phyloP scores from a whole-genome alignment of 768 basidiomycete species.

The Tephrocybe sp. region DNA sequence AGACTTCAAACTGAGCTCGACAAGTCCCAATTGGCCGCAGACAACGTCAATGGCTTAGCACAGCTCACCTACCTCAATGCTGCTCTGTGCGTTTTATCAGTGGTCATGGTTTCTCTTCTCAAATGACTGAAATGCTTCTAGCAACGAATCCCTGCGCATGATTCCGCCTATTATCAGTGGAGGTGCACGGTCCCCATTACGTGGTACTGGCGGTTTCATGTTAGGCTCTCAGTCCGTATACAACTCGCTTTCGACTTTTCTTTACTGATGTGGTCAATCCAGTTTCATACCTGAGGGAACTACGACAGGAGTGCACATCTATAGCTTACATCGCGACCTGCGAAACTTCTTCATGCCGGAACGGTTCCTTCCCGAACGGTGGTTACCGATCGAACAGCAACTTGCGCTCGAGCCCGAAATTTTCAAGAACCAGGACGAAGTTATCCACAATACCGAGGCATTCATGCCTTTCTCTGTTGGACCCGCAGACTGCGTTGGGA shows the following conservation, averaged over 20 bases:
- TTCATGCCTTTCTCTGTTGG: slow-evolving; percentile 42
- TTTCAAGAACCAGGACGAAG: slow-evolving; percentile 8
- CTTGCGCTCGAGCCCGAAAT: slow-evolving; percentile 15
- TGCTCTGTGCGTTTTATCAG: slow-evolving; percentile 27
- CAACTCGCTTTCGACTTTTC: no score
- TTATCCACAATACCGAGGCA: slow-evolving; percentile 25
- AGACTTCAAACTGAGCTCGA: slow-evolving; percentile 8
- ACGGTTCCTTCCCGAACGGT: slow-evolving; percentile 37
- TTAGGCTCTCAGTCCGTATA: slow-evolving; percentile 24
- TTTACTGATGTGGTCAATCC: neutral
- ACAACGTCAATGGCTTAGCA: neutral
- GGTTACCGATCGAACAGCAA: slow-evolving; percentile 25
- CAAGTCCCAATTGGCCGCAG: neutral
- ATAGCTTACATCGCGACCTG: slow-evolving; percentile 35
- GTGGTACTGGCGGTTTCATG: neutral
- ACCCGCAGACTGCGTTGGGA: slow-evolving; percentile 52
- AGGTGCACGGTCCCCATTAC: slow-evolving; percentile 25
- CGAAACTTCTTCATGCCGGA: slow-evolving; percentile 37
- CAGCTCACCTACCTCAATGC: slow-evolving; percentile 24
- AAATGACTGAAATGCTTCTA: slow-evolving; percentile 9
- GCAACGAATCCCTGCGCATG: slow-evolving; percentile 37
- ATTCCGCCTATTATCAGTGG: slow-evolving; percentile 34
- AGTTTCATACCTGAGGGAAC: slow-evolving; percentile 42
- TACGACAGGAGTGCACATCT: slow-evolving; percentile 32
- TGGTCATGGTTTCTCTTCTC: neutral